These are phyloP conservation scores for Fragosphaeria purpurea DNA, from an alignment of 2,329 filamentous ascomycete species.

Conservation along the genomic window DNA sequence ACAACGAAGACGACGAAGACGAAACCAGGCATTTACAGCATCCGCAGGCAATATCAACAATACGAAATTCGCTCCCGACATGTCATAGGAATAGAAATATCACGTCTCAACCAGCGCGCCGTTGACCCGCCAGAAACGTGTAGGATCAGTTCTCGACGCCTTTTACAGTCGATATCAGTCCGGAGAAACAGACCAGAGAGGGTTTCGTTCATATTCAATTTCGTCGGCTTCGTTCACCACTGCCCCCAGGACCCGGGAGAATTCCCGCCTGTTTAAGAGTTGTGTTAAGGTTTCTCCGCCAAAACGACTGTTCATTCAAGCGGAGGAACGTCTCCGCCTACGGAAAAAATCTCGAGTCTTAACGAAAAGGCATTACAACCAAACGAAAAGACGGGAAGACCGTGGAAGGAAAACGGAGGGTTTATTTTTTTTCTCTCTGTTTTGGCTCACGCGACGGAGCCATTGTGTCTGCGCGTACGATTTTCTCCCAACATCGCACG, in stretches of 20 bases:
- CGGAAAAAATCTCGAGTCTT: not conserved
- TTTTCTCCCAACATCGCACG: no score
- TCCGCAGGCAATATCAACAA: conserved; percentile 5
- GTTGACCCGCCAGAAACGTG: not conserved
- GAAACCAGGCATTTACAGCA: not conserved
- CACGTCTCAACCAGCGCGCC: not conserved
- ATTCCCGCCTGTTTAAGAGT: not conserved
- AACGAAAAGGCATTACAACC: not conserved
- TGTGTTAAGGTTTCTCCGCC: conserved; percentile 1
- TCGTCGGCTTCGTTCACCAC: not conserved
- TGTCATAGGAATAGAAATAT: conserved; percentile 12
- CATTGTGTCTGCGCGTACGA: no score
- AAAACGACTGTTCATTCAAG: not conserved
- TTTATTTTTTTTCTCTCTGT: no score
- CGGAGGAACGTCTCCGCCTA: conserved; percentile 2
- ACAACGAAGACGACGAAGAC: not conserved
- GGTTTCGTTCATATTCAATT: not conserved
- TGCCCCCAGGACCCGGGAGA: not conserved
- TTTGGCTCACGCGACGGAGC: no score
- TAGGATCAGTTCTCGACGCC: no score
- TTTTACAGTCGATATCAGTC: conserved; percentile 4
- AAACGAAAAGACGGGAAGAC: no score
- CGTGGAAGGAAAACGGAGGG: no score
- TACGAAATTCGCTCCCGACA: conserved; percentile 2
- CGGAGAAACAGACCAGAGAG: not conserved